Evolutionary conservation across 192 early-diverging fungal genomes (phyloP), one percentile per base, ranked within the genome.

Genomic region (Linnemannia elongata): DNA sequence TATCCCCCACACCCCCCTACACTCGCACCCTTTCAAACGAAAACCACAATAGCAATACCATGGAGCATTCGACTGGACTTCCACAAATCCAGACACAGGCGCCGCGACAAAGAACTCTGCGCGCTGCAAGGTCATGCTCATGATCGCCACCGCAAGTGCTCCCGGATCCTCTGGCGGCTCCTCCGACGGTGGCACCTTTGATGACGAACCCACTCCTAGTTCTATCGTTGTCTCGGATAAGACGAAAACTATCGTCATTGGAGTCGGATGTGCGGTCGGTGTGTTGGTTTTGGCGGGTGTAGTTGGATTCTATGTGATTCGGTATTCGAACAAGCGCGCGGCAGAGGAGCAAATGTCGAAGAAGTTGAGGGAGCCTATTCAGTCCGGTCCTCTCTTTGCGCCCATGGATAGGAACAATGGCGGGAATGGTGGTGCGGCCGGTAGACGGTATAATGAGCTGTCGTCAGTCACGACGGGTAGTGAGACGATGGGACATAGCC

Each of bases 281-380:
- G 72, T 22, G 6, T 69, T 87, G 41, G 76, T 81, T 27, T 24
- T 87, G 20, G 79, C 85, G 8, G 85, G 85, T 17, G 57, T 87
- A 24, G 68, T 87, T 30, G 85, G 79, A 1, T 87, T 87, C 35
- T 87, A 87, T 60, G 36, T 66, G 7, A 87, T 87, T n/a, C 85
- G 85, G 13, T 75, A 74, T 41, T 78, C 75, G 8, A 87, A 87
- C 76, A 81, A 54, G 41, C 75, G 85, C 12, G 85, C 79, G 2
- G 80, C 38, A 4, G 71, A 87, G 45, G 76, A 81, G 15, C 68
- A 74, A 2, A 20, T 42, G 30, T 15, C 66, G 5, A 68, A 42
- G 7, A 87, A 87, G 22, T 68, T 87, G 20, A 55, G 80, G 9
- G 85, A 81, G 6, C 85, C 85, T 54, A 74, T 81, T 18, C 74